Percentiles rank a stretch among this genome's conserved stretches.
phyloP scores from a whole-genome alignment of 2,329 filamentous ascomycete genomes.

The Alternaria incomplexa region DNA sequence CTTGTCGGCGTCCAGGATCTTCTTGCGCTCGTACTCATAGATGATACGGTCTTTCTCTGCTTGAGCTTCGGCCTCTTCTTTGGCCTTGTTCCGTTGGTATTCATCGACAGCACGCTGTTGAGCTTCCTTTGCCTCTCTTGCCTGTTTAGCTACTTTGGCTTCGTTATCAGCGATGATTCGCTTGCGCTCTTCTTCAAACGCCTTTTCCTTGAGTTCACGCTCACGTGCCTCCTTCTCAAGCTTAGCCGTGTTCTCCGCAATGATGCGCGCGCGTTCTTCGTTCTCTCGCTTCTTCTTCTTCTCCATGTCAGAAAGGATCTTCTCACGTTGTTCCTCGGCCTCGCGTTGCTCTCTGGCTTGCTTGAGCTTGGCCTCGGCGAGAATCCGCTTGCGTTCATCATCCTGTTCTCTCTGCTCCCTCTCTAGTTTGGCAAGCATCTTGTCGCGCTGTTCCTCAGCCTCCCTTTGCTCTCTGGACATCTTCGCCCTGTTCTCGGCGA shows the following conservation, averaged over 20 bases:
- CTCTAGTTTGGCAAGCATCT: constrained; percentile 31
- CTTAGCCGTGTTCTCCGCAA: constrained; percentile 40
- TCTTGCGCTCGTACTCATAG: constrained; percentile 46
- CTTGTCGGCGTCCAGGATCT: constrained; percentile 45
- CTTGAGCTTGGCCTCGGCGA: constrained; percentile 38
- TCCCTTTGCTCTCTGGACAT: constrained; percentile 26
- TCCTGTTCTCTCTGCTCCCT: constrained; percentile 36
- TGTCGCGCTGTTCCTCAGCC: constrained; percentile 33
- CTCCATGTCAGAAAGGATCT: constrained; percentile 45
- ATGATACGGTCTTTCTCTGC: constrained; percentile 43
- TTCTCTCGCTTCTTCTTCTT: constrained; percentile 47
- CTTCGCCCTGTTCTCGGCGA: constrained; percentile 43
- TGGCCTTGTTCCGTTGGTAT: constrained; percentile 41
- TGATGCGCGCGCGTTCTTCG: constrained; percentile 31
- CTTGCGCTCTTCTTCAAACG: constrained; percentile 35
- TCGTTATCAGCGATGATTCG: constrained; percentile 39
- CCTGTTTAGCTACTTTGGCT: constrained; percentile 36
- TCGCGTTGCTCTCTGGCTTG: constrained; percentile 36
- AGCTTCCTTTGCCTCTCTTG: constrained; percentile 39
- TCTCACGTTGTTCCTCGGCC: constrained; percentile 33
- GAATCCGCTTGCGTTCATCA: constrained; percentile 35
- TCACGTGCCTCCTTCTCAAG: constrained; percentile 38
- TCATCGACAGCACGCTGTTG: constrained; percentile 42
- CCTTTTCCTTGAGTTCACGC: constrained; percentile 31
- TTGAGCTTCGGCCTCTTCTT: constrained; percentile 39